Evolutionary conservation across 164 flowering plant species (phyloP), one percentile per base, ranked within the genome.

Genomic region (Warburgia ugandensis): DNA sequence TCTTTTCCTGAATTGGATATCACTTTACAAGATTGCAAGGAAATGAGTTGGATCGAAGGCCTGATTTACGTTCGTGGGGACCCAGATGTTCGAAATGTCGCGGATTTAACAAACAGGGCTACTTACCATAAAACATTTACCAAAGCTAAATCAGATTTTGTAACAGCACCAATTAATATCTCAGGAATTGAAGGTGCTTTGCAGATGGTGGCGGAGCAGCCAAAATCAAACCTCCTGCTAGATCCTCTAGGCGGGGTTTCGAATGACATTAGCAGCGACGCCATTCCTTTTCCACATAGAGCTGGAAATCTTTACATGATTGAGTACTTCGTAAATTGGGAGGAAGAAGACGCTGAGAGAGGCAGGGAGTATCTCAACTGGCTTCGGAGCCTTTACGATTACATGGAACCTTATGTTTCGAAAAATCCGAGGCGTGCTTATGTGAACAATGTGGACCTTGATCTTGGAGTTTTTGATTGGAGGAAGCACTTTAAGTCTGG

Each of bases 401-500:
- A 19, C 40, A 67, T 62, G 71, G 45, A 63, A 29, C 60, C 56
- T 14, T 67, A 29, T 39, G 71, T 62, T 1, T 37, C 67, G 4
- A 43, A 25, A 17, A 26, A 38, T 44, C 64, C 71, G n/a, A 62
- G 71, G 19, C 27, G 38, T 33, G 63, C 63, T 32, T 58, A 58
- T 45, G 45, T 54, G 30, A 67, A 67, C 45, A 58, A 62, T 33
- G 9, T 62, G 40, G 67, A 67, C 46, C 64, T 67, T 44, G 71
- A 67, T 48, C 63, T 67, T 23, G 70, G 70, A 13, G 55, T 29
- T 23, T 54, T 54, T 42, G 46, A 45, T 33, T 42, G 47, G 48
- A 16, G 16, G 38, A 53, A 46, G 17, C 21, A 37, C 32, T 32
- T 29, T 29, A 45, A 25, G 17, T 30, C 51, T 20, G 31, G 41